Percentiles rank a stretch among this genome's conserved stretches.
phyloP scores from a whole-genome alignment of 148 eudicot species.

The Silene uniflora region DNA sequence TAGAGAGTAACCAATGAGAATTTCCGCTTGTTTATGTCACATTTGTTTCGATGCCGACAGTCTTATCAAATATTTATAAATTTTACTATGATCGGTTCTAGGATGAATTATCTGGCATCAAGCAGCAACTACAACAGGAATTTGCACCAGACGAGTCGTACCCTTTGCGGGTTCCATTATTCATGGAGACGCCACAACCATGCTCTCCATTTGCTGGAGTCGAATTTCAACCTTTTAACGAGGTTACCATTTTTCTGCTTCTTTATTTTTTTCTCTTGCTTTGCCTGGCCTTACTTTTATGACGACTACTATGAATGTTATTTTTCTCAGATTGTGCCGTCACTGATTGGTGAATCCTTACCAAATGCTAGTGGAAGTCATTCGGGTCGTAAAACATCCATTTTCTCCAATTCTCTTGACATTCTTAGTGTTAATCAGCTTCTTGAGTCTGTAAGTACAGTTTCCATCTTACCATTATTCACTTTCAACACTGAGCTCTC shows the following conservation, averaged over 20 bases:
- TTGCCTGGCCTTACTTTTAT: background rate
- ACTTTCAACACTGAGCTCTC: too few relatives aligned
- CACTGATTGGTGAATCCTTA: constrained; percentile 45
- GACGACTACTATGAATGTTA: constrained; percentile 8
- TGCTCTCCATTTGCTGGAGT: constrained; percentile 56
- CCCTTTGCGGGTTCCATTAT: constrained; percentile 51
- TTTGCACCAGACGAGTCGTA: constrained; percentile 81
- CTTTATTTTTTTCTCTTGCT: background rate
- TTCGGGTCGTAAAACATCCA: constrained; percentile 65
- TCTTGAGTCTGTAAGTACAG: constrained; percentile 70
- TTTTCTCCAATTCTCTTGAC: constrained; percentile 54
- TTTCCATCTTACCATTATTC: background rate
- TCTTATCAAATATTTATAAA: too few relatives aligned
- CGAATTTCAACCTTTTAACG: constrained; percentile 50
- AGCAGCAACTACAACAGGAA: constrained; percentile 52
- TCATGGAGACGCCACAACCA: constrained; percentile 77
- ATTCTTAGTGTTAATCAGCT: constrained; percentile 81
- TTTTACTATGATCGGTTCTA: constrained; percentile 17
- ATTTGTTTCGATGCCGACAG: too few relatives aligned
- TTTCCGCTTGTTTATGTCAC: too few relatives aligned
- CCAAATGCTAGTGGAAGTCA: constrained; percentile 58
- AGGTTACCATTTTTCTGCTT: constrained; percentile 37
- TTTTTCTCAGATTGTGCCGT: constrained; percentile 38
- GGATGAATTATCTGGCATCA: constrained; percentile 62
- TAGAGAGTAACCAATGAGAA: too few relatives aligned